Evolutionary conservation across 352 stramenopile species (phyloP), one percentile per base, ranked within the genome.

Genomic region (Phytopythium mirpurense): DNA sequence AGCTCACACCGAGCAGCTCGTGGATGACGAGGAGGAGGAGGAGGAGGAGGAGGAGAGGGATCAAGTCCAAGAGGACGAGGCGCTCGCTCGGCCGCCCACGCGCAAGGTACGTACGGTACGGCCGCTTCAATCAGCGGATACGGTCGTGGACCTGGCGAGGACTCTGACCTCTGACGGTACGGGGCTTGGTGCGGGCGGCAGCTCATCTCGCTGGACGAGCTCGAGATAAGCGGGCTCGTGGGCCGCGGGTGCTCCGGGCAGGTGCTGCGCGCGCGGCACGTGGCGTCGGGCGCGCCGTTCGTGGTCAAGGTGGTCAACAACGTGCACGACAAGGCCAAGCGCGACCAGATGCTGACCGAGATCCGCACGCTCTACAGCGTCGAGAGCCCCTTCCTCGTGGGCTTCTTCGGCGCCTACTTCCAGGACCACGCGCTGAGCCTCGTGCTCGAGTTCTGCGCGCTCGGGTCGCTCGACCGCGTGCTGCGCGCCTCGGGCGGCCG

Each of bases 351-450:
- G 57, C 62, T 91, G 35, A 88, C 74, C 21, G 81, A 91, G 65
- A 90, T 91, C 57, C 75, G 78, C 45, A 88, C 76, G 32, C 56
- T 91, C 2, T 91, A 90, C 57, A 78, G 70, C 43, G 78, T 88
- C 34, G 70, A 83, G 42, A 90, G 74, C 23, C 62, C 79, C 1
- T 81, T 68, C 51, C 67, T 90, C 9, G 77, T 90, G 1, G 65
- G 68, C 8, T 90, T 84, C 47, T 83, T 78, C 57, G 79, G 79
- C 24, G 79, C 79, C 4, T 90, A 82, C 59, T 88, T 90, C 49
- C 72, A 83, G 34, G 79, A 90, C 57, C 74, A 87, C 51, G 72
- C 74, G 24, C 54, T 90, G 12, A 87, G 71, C 49, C 55, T 90
- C 43, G 75, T 88, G 40, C 67, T 90, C 4, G 70, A 90, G 54